Evolutionary conservation across 2,329 filamentous ascomycete species (phyloP), one percentile per base, ranked within the genome.

Genomic region (Penicillium sp.): DNA sequence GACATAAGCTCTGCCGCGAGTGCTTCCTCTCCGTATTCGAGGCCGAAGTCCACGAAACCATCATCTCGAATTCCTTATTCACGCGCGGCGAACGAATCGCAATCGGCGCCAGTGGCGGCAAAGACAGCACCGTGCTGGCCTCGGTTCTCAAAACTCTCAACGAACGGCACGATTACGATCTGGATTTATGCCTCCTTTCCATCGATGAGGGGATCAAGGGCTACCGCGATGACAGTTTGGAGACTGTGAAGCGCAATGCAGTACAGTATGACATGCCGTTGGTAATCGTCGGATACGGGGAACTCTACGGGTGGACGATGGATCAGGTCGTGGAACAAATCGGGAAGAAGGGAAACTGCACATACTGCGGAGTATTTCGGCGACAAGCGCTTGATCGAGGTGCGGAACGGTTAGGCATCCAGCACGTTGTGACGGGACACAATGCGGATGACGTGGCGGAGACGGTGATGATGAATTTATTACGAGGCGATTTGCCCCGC

Each of bases 281-380:
- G 53, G 91, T 92, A 70, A 96, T 99, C 60, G 88, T 99, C 54
- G 93, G 94, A 54, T 99, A 99, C 72, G 90, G 90, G 58, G 91
- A 97, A 72, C 83, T 99, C 9, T 99, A 99, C 75, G 95, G 94
- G 8, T 99, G 95, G 95, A 97, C 93, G 1, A 99, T 99, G 95
- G 95, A 99, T 73, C 92, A 98, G 73, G 95, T 99, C 9, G 96
- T 99, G 4, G 91, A 93, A 71, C 92, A 94, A 52, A 91, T 99
- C 55, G 95, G 95, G 15, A 98, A 97, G 81, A 98, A 97, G 78
- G 93, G 94, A 31, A 99, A 99, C 78, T 99, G 95, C 84, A 99
- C 96, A 31, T 99, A 99, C 73, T 99, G 95, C 73, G 95, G 95
- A 15, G 95, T 99, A 19, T 99, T 99, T 75, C 85, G 95, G 58